Evolutionary conservation across 306 rosid genomes (phyloP).

Genomic region (Luffa acutangula): DNA sequence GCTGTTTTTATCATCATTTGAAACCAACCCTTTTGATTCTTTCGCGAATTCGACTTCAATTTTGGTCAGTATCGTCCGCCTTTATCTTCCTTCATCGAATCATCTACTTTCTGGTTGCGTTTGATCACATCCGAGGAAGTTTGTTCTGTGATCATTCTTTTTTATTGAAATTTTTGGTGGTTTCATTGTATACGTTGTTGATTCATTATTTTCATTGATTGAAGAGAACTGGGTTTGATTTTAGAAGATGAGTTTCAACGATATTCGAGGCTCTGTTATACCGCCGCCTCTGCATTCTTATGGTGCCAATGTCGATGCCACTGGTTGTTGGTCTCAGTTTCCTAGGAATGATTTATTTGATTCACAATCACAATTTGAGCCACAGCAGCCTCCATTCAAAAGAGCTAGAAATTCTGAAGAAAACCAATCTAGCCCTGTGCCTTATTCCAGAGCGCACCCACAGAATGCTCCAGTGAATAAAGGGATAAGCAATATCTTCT

Average conservation of each 20-base stretch:
- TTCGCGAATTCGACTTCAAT: background rate
- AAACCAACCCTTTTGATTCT: background rate
- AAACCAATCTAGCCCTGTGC: conserved; percentile 19
- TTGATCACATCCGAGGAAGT: background rate
- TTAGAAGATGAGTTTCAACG: conserved; percentile 45
- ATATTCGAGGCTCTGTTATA: conserved; percentile 29
- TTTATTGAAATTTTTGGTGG: background rate
- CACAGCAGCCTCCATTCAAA: conserved; percentile 31
- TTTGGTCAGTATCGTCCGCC: too few relatives aligned
- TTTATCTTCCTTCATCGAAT: background rate
- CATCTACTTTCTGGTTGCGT: background rate
- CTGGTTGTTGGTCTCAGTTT: conserved; percentile 47
- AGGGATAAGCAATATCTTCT: conserved; percentile 59
- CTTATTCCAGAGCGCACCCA: conserved; percentile 24
- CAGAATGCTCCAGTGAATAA: conserved; percentile 33
- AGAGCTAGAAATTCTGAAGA: conserved; percentile 52
- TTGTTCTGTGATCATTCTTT: background rate
- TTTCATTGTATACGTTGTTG: background rate
- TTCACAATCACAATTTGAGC: conserved; percentile 31
- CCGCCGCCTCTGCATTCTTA: conserved; percentile 29
- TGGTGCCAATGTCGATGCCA: conserved; percentile 34
- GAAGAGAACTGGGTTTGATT: background rate
- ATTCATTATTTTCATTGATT: background rate
- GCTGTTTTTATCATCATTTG: background rate
- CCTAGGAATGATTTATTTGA: conserved; percentile 33